Evolutionary conservation across 495 filamentous ascomycete species (phyloP).

Genomic region (Podospora pseudoanserina): DNA sequence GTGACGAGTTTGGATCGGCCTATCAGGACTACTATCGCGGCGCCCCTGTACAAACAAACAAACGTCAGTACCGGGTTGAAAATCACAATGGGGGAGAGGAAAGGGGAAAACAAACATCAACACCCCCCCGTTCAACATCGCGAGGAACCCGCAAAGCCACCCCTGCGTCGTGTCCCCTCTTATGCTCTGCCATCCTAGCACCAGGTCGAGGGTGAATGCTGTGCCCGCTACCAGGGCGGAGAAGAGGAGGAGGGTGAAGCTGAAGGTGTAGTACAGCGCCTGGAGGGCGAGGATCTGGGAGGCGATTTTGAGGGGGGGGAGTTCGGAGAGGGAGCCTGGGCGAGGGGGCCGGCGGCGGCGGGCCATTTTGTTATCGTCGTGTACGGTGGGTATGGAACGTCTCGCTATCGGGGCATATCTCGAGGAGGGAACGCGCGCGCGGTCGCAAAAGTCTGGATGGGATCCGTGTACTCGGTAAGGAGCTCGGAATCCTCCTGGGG

Average conservation of each 20-base stretch:
- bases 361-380: slow-evolving; percentile 49
- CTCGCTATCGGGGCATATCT: neutral
- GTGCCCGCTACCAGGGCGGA: slow-evolving; percentile 78
- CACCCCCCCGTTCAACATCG: slow-evolving; percentile 72
- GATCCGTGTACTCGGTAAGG: too few relatives aligned
- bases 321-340: slow-evolving; percentile 73
- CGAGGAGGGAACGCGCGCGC: too few relatives aligned
- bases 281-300: slow-evolving; percentile 87
- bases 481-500: too few relatives aligned
- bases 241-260: slow-evolving; percentile 78
- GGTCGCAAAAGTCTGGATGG: too few relatives aligned
- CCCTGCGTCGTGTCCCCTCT: slow-evolving; percentile 87
- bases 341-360: slow-evolving; percentile 73
- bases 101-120: slow-evolving; percentile 57
- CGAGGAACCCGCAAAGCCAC: slow-evolving; percentile 86
- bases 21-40: slow-evolving; percentile 75
- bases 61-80: neutral
- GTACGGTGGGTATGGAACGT: neutral
- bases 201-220: slow-evolving; percentile 62
- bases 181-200: slow-evolving; percentile 78
- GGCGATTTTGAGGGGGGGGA: slow-evolving; percentile 79
- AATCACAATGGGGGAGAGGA: slow-evolving; percentile 6
- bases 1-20: slow-evolving; percentile 85
- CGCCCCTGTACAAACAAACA: slow-evolving; percentile 47
- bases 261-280: slow-evolving; percentile 71